phyloP scores from a whole-genome alignment of 73 alveolate genomes.

The Tetrahymena borealis region DNA sequence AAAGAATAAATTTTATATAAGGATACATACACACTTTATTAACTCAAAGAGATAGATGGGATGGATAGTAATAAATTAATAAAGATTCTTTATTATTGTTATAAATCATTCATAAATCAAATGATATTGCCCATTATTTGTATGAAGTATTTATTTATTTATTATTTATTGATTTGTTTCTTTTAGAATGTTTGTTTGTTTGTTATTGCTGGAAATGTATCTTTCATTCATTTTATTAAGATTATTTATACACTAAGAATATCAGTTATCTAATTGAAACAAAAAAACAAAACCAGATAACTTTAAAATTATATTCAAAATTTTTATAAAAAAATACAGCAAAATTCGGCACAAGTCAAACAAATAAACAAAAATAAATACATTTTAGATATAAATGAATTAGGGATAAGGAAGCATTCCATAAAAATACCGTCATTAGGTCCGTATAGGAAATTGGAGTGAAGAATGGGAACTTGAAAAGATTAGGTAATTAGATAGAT shows the following conservation, averaged over 20 bases:
- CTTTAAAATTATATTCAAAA: background rate
- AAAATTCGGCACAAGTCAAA: background rate
- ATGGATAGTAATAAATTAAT: too few relatives aligned
- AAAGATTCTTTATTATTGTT: too few relatives aligned
- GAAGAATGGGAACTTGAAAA: conserved; percentile 47
- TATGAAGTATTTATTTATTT: too few relatives aligned
- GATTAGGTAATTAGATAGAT: conserved; percentile 15
- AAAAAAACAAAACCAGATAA: background rate
- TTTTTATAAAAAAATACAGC: background rate
- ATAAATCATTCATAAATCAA: too few relatives aligned
- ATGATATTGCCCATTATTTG: too few relatives aligned
- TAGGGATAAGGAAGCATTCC: background rate
- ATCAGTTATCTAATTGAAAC: background rate
- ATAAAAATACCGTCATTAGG: conserved; percentile 17
- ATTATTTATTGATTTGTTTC: too few relatives aligned
- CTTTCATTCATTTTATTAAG: background rate
- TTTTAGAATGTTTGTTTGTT: background rate
- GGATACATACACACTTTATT: too few relatives aligned
- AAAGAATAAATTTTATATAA: too few relatives aligned
- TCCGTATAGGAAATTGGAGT: conserved; percentile 41
- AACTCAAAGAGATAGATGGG: too few relatives aligned
- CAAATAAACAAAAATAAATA: background rate
- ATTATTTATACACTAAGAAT: background rate
- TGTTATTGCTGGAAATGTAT: background rate
- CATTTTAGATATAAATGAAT: background rate